Base-by-base conservation (phyloP, 1,139 yeast species). In the Suhomyces bribrorum region DNA sequence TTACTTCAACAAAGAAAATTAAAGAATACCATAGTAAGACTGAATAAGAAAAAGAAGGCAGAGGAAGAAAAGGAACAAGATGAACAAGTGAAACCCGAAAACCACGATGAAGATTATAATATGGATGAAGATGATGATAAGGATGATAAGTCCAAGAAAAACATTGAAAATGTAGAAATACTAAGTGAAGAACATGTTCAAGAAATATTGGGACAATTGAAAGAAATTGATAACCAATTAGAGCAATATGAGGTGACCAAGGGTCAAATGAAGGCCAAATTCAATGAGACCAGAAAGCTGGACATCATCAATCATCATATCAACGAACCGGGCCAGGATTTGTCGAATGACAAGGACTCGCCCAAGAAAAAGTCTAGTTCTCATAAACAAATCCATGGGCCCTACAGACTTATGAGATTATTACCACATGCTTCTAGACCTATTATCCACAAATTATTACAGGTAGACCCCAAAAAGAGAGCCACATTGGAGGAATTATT, bases 341-440 rank as follows among this genome's bases (percentile, higher is more conserved):
- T 26, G 5, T 11, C 20, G n/a, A 12, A 20, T 11, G 45, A 36
- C 3, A 46, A 44, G 22, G 52, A 52, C 7, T 43, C 24, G 36
- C 41, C 43, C 5, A 57, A 62, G 41, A 62, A 66, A 50, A 63
- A 63, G 50, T 50, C 54, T 36, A 44, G 66, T 7, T 51, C 47
- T 27, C 75, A 69, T 49, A 69, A 71, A 46, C 77, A 71, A 49
- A 71, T 73, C 27, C 77, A 70, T 39, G 98, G 98, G 1, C 97
- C 97, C 2, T 88, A 92, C 72, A 73, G 97, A 51, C 66, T 94
- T 47, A 73, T 92, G 72, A 77, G 97, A 53, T 70, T 92, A 46
- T 69, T 94, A 34, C 98, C 98, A 2, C 86, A 83, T 49, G 89
- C 89, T 3, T 77, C 96, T 12, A 75, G 97, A 50, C 86, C 85